Evolutionary conservation across 768 basidiomycete species (phyloP).

Genomic region (Lactifluus pinguis): DNA sequence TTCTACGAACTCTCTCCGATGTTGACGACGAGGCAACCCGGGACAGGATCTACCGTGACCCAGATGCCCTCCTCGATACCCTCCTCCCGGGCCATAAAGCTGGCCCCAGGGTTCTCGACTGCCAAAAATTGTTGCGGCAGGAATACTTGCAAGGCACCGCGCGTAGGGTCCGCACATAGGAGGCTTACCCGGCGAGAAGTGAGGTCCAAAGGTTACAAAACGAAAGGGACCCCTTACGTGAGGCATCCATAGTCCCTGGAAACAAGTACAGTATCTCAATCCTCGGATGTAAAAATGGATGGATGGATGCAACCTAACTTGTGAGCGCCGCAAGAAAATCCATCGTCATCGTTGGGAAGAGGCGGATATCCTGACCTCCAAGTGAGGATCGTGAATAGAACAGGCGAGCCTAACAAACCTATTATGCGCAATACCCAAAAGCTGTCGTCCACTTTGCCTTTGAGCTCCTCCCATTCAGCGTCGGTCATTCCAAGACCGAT

Average conservation of each 20-base stretch:
- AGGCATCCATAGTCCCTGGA: slow-evolving; percentile 82
- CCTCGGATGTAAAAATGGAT: background rate
- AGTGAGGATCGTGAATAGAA: background rate
- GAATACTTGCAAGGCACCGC: slow-evolving; percentile 76
- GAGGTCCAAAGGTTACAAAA: background rate
- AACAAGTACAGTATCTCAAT: background rate
- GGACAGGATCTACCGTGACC: slow-evolving; percentile 80
- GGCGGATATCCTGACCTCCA: slow-evolving; percentile 67
- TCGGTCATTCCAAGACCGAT: slow-evolving; percentile 63
- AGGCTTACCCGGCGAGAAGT: slow-evolving; percentile 41
- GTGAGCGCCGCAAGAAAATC: slow-evolving; percentile 86
- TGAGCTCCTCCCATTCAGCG: slow-evolving; percentile 62
- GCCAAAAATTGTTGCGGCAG: slow-evolving; percentile 34
- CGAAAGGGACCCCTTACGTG: slow-evolving; percentile 42
- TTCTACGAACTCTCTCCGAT: slow-evolving; percentile 72
- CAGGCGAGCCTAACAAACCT: slow-evolving; percentile 32
- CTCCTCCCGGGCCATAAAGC: slow-evolving; percentile 37
- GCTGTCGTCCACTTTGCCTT: slow-evolving; percentile 65
- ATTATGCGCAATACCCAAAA: slow-evolving; percentile 90
- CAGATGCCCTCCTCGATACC: slow-evolving; percentile 53
- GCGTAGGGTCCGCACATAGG: slow-evolving; percentile 75
- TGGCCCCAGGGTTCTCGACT: slow-evolving; percentile 23
- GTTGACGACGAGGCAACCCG: slow-evolving; percentile 81
- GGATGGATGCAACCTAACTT: slow-evolving; percentile 38
- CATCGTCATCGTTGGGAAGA: slow-evolving; percentile 67